phyloP scores from a whole-genome alignment of 305 asterid genomes.

The Ilex paraguariensis region DNA sequence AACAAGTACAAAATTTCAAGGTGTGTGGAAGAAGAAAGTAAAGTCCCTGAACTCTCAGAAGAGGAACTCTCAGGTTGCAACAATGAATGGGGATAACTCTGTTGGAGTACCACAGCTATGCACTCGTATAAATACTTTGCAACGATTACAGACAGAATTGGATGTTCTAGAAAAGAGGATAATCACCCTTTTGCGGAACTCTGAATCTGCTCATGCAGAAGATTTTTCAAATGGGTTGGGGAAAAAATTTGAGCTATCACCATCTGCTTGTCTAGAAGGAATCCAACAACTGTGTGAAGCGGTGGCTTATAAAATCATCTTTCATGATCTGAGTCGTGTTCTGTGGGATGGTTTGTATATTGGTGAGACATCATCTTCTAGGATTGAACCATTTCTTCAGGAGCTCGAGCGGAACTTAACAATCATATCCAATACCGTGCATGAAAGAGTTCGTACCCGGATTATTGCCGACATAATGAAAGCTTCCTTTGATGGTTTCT shows the following conservation, averaged over 20 bases:
- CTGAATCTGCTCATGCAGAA: neutral
- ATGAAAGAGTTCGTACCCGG: neutral
- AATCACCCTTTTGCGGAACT: neutral
- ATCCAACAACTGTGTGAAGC: neutral
- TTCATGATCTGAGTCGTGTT: neutral
- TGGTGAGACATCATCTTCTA: neutral
- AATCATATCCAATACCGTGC: neutral
- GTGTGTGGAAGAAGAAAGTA: neutral
- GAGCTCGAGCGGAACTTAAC: neutral
- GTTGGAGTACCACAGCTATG: neutral
- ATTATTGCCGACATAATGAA: neutral
- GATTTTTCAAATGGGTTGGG: neutral
- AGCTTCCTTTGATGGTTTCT: neutral
- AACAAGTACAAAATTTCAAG: neutral
- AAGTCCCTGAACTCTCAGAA: neutral
- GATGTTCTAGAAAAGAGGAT: neutral
- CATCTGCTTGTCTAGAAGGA: neutral
- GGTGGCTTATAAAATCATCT: neutral
- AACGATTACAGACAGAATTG: neutral
- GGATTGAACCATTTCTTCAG: neutral
- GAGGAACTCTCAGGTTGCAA: neutral
- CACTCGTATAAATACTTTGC: neutral
- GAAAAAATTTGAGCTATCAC: neutral
- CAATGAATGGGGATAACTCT: neutral
- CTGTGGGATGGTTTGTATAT: neutral